phyloP scores from a whole-genome alignment of 176 grass and related monocot species.

The Canna indica region DNA sequence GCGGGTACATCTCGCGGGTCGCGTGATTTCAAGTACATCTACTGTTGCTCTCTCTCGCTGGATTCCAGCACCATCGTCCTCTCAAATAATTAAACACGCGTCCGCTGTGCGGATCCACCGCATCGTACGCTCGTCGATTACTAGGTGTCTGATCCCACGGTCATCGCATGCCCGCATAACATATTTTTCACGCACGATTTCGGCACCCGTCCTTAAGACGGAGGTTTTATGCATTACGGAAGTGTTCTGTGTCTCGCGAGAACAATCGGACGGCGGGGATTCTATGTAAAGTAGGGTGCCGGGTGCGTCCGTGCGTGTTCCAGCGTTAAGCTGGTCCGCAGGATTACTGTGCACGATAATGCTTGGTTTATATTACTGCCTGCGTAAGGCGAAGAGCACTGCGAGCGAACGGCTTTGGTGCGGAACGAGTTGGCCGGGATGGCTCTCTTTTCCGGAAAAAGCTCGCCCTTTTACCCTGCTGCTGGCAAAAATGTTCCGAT shows the following conservation, averaged over 20 bases:
- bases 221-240: neutral
- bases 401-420: too few species aligned
- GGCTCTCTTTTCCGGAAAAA: constrained; percentile 14
- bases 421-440: too few species aligned
- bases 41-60: too few species aligned
- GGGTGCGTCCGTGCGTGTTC: neutral
- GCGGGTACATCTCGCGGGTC: neutral
- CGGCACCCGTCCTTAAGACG: neutral
- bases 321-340: neutral
- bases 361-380: neutral
- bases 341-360: neutral
- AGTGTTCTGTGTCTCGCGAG: neutral
- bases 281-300: neutral
- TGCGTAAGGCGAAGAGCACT: neutral
- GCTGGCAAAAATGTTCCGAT: constrained; percentile 1
- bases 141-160: neutral
- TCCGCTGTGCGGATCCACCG: neutral
- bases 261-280: neutral
- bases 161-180: neutral
- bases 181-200: neutral
- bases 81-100: neutral
- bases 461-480: constrained; percentile 16
- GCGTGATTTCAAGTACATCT: too few species aligned
- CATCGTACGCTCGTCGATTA: neutral
- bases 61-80: too few species aligned